Conservation (phyloP, 2,329 filamentous ascomycete genomes). For the Fusarium subglutinans region DNA sequence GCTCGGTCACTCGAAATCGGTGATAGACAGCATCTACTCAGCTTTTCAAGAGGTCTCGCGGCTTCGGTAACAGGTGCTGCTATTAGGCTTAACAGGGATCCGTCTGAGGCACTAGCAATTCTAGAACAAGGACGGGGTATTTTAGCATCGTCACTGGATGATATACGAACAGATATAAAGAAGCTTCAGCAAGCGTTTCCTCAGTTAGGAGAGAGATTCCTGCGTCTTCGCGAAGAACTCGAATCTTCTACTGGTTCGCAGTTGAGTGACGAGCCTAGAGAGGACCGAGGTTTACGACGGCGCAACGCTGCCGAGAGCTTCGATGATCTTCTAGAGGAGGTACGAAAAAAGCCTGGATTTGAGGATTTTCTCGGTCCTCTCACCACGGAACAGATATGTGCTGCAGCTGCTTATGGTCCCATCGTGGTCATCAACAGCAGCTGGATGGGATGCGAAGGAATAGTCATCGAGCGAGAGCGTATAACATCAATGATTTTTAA, state of each 20-base stretch:
- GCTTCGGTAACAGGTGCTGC: not conserved
- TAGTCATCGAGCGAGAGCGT: not conserved
- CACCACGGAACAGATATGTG: not conserved
- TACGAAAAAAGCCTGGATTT: not conserved
- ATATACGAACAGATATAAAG: not conserved
- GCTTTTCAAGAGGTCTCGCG: not conserved
- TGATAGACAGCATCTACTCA: not conserved
- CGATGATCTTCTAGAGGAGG: not conserved
- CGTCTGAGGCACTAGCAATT: not conserved
- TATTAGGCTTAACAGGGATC: not conserved
- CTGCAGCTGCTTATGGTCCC: not conserved
- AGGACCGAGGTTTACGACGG: not conserved
- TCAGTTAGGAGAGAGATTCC: not conserved
- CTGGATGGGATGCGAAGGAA: not conserved
- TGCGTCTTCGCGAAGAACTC: not conserved
- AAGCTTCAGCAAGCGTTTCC: not conserved
- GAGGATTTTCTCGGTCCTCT: not conserved
- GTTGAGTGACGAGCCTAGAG: fast-evolving
- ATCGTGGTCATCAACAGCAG: not conserved
- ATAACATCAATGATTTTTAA: not conserved
- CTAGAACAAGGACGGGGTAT: not conserved
- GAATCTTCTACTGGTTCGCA: not conserved
- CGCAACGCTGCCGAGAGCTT: not conserved
- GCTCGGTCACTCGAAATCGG: not conserved
- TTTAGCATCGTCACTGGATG: not conserved